Conservation (phyloP, 1,284 basidiomycete species). For the Rhodotorula sp. region DNA sequence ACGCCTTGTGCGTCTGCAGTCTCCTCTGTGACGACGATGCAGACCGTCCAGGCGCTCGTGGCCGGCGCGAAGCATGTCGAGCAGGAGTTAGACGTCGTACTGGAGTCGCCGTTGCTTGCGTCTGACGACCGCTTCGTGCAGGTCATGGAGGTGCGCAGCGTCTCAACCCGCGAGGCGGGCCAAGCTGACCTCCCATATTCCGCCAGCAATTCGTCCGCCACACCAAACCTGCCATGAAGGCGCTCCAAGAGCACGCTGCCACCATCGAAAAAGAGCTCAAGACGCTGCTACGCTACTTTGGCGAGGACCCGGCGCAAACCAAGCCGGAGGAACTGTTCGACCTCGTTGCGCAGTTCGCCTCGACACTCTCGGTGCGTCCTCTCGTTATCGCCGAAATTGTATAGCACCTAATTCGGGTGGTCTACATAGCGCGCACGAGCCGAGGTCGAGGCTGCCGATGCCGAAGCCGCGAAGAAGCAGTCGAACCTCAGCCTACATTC, state of each 20-base stretch:
- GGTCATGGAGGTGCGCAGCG: slow-evolving; percentile 55
- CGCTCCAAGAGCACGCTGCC: slow-evolving; percentile 62
- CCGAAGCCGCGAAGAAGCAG: not conserved
- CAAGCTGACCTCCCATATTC: too few species aligned
- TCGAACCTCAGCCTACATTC: not conserved
- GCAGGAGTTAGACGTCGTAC: slow-evolving; percentile 57
- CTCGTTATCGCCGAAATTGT: too few species aligned
- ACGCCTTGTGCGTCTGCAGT: slow-evolving; percentile 54
- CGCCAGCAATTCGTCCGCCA: slow-evolving; percentile 60
- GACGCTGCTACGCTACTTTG: slow-evolving; percentile 65
- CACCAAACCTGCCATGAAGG: slow-evolving; percentile 58
- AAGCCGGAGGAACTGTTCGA: slow-evolving; percentile 79
- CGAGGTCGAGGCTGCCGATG: slow-evolving; percentile 52
- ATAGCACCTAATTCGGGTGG: not conserved
- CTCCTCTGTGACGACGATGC: slow-evolving; percentile 62
- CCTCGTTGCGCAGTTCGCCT: slow-evolving; percentile 63
- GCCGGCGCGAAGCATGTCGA: slow-evolving; percentile 61
- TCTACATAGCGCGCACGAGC: slow-evolving; percentile 56
- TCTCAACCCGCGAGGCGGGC: not conserved
- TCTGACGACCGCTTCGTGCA: slow-evolving; percentile 61
- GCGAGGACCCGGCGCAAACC: slow-evolving; percentile 63
- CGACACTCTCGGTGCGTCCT: slow-evolving; percentile 17
- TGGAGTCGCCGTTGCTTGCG: slow-evolving; percentile 45
- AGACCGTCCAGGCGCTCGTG: slow-evolving; percentile 61
- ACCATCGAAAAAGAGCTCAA: slow-evolving; percentile 62